phyloP scores from a whole-genome alignment of 73 alveolate genomes.

The Diophrys sp. region DNA sequence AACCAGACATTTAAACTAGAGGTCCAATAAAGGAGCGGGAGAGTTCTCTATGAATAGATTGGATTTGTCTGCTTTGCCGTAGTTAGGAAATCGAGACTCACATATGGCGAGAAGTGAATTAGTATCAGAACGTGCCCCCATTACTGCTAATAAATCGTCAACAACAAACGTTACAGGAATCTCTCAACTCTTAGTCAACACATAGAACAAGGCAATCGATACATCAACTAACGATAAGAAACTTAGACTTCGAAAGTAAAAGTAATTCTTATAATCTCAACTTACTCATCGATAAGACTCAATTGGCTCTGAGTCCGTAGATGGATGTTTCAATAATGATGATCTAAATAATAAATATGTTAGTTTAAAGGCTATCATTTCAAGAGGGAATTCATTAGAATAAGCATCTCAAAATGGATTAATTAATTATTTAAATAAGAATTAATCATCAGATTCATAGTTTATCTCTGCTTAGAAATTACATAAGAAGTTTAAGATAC shows the following conservation, averaged over 20 bases:
- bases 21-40: neutral
- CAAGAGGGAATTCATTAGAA: neutral
- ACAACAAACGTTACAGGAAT: neutral
- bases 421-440: no score
- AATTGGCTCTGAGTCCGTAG: neutral
- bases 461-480: neutral
- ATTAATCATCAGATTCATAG: neutral
- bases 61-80: neutral
- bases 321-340: neutral
- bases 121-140: neutral
- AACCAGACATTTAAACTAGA: neutral
- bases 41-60: neutral
- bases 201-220: no score
- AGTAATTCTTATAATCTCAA: no score
- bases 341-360: neutral
- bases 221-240: neutral
- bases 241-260: neutral
- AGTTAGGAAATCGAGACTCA: neutral
- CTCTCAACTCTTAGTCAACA: no score
- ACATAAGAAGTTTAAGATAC: neutral
- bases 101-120: neutral
- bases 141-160: no score
- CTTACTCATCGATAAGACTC: neutral
- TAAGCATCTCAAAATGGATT: neutral
- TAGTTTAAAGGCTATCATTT: neutral